A percentile compares a stretch with the other conserved stretches of the same genome.
phyloP scores from a whole-genome alignment of 106 monocot species.

The Alisma plantagoaquatica region DNA sequence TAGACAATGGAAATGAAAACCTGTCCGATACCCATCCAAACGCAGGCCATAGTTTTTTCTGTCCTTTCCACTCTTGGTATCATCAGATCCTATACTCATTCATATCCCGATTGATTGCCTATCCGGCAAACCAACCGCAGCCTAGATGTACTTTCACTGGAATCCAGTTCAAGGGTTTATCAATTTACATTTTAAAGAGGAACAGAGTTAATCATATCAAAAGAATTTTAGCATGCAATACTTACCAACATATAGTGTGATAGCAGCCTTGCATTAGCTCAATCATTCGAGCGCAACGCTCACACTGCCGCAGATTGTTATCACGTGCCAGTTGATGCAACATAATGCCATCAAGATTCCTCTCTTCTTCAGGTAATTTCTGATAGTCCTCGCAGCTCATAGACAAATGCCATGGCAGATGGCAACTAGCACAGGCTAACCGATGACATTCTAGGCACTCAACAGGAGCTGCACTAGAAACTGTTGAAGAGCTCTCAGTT shows the following conservation, averaged over 20 bases:
- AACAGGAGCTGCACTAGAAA: constrained; percentile 21
- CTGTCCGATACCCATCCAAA: too few species aligned
- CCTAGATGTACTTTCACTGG: too few species aligned
- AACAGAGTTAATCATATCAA: too few species aligned
- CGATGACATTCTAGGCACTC: constrained; percentile 66
- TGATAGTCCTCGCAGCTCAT: constrained; percentile 80
- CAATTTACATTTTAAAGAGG: too few species aligned
- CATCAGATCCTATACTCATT: too few species aligned
- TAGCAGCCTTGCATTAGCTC: constrained; percentile 63
- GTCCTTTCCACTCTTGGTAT: too few species aligned
- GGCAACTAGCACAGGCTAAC: constrained; percentile 53
- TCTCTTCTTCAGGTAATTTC: constrained; percentile 31
- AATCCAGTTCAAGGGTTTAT: too few species aligned
- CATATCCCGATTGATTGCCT: too few species aligned
- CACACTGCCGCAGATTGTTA: constrained; percentile 62
- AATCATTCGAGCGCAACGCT: constrained; percentile 48
- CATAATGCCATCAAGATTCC: constrained; percentile 27
- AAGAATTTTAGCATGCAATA: too few species aligned
- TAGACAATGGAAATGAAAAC: too few species aligned
- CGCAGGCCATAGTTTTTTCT: too few species aligned
- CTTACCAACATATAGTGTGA: constrained; percentile 82
- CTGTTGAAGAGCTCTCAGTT: constrained; percentile 33
- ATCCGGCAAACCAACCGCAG: too few species aligned
- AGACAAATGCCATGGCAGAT: constrained; percentile 57
- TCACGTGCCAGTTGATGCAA: constrained; percentile 30